phyloP scores from a whole-genome alignment of 768 basidiomycete species.

The Tricholoma bakamatsutake region DNA sequence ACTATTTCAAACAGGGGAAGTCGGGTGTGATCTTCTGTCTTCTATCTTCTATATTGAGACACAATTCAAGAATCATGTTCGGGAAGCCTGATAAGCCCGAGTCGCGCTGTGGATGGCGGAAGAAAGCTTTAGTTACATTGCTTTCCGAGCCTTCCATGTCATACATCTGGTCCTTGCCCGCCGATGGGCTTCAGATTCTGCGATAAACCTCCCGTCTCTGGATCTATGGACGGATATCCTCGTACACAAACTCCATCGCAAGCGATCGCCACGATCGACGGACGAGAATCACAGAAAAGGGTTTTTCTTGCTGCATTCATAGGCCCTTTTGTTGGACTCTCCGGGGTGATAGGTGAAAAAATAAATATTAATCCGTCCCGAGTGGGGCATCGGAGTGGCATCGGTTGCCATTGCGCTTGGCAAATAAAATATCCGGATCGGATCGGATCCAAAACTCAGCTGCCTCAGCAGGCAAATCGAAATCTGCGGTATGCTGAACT shows the following conservation, averaged over 20 bases:
- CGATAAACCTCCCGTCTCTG: no score
- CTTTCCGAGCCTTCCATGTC: background rate
- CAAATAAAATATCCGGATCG: background rate
- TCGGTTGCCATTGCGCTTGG: background rate
- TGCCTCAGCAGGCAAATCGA: no score
- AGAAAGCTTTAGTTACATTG: background rate
- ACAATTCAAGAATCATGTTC: background rate
- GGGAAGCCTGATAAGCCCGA: no score
- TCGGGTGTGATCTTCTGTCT: no score
- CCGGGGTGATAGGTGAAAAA: background rate
- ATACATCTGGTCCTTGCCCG: background rate
- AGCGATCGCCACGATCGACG: background rate
- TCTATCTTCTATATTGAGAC: no score
- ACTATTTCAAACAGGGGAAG: background rate
- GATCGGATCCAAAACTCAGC: no score
- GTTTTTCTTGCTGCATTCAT: background rate
- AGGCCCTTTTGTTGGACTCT: background rate
- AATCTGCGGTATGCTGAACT: no score
- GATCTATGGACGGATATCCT: background rate
- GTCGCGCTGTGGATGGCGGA: background rate
- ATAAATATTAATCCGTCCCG: background rate
- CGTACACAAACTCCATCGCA: no score
- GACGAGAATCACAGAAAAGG: background rate
- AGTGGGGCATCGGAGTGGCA: background rate
- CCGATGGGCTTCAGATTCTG: no score